phyloP scores from a whole-genome alignment of 1,284 basidiomycete species.

The Puccinia coronata region DNA sequence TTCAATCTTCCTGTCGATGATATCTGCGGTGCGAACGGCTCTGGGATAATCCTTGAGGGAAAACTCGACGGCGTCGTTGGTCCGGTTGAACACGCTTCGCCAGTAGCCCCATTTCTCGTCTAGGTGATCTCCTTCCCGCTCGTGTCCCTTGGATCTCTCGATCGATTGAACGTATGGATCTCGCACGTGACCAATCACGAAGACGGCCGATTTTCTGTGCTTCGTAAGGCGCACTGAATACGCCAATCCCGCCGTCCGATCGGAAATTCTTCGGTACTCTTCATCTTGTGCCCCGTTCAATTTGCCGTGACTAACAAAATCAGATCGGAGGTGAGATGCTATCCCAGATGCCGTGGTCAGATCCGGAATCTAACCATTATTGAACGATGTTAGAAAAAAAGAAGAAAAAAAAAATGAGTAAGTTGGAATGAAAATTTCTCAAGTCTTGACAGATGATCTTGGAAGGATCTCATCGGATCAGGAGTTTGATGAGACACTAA shows the following conservation, averaged over 20 bases:
- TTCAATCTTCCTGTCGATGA: conserved; percentile 55
- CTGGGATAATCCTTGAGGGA: conserved; percentile 57
- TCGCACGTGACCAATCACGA: conserved; percentile 38
- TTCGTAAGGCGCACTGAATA: conserved; percentile 1
- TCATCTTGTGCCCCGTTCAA: conserved; percentile 29
- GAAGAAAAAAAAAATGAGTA: not conserved
- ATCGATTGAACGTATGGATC: conserved; percentile 47
- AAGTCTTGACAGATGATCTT: too few species aligned
- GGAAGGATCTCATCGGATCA: too few species aligned
- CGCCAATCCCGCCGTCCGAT: conserved; percentile 23
- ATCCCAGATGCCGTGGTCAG: conserved; percentile 43
- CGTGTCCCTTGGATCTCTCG: not conserved
- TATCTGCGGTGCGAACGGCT: conserved; percentile 52
- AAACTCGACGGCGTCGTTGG: conserved; percentile 55
- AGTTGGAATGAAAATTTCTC: not conserved
- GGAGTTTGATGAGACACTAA: not conserved
- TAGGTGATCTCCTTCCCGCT: conserved; percentile 2
- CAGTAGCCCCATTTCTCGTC: conserved; percentile 54
- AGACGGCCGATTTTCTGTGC: conserved; percentile 9
- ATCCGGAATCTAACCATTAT: not conserved
- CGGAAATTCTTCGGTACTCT: conserved; percentile 38
- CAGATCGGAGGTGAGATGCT: conserved; percentile 52
- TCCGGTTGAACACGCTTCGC: conserved; percentile 54
- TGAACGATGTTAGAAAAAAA: not conserved
- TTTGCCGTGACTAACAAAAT: conserved; percentile 54